These are phyloP conservation scores for Knufia fluminis DNA, from an alignment of 2,329 filamentous ascomycete genomes.

Conservation along the genomic window DNA sequence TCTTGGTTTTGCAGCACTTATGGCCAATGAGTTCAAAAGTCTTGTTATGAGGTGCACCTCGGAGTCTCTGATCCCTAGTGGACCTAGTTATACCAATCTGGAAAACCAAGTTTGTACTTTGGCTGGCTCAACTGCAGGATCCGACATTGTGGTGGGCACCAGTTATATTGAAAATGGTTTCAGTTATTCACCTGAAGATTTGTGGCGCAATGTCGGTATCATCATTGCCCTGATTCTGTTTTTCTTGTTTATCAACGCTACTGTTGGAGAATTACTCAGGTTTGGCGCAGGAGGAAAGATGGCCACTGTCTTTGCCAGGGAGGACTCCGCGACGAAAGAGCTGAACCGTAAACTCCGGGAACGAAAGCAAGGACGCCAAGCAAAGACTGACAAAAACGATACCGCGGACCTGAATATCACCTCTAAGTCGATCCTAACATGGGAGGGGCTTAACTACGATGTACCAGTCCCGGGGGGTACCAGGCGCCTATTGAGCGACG, in stretches of 20 bases:
- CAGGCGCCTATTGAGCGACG: constrained; percentile 36
- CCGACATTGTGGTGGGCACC: constrained; percentile 52
- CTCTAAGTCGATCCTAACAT: constrained; percentile 48
- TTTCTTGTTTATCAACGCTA: constrained; percentile 31
- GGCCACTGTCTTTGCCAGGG: constrained; percentile 33
- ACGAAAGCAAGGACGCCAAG: constrained; percentile 31
- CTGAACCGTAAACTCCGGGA: constrained; percentile 31
- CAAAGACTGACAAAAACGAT: constrained; percentile 28
- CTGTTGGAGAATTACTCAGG: constrained; percentile 31
- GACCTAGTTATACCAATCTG: constrained; percentile 60
- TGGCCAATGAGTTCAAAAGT: constrained; percentile 76
- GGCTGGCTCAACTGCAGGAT: constrained; percentile 59
- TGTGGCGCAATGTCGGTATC: constrained; percentile 55
- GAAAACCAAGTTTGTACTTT: constrained; percentile 74
- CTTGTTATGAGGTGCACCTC: constrained; percentile 60
- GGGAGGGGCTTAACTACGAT: constrained; percentile 43
- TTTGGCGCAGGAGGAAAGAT: constrained; percentile 35
- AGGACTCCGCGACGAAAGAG: constrained; percentile 30
- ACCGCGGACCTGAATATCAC: constrained; percentile 42
- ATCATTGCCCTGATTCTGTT: constrained; percentile 29
- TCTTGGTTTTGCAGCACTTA: constrained; percentile 65
- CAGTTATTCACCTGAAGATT: constrained; percentile 54
- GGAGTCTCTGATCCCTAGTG: constrained; percentile 61
- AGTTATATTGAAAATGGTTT: constrained; percentile 63
- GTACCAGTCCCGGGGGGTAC: constrained; percentile 40